Base-by-base conservation (phyloP, 2,329 filamentous ascomycete species). In the Stenocarpella maydis region DNA sequence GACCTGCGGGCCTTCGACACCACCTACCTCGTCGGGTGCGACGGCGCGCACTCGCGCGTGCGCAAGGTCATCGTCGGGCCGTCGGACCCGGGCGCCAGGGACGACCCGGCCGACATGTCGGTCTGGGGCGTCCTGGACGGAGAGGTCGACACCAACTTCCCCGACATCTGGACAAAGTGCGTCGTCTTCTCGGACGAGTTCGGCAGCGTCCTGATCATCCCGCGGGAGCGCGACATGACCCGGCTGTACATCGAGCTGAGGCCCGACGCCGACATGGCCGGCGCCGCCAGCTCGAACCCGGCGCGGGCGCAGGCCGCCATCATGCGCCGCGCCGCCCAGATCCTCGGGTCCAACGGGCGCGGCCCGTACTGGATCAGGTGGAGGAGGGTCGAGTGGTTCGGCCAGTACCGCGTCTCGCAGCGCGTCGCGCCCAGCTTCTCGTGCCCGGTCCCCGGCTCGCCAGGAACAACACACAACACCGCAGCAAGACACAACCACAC, bases 161-260 rank as follows among this genome's bases (percentile, higher is more conserved):
- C 91, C 1, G 91, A 93, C 74, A 86, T 93, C 60, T 93, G 90
- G 90, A 91, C 88, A 77, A 93, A 93, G 80, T 90, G 90, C 0
- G 85, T 91, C 0, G 84, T 92, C 9, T 90, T 90, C 72, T 90
- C 88, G 2, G 87, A 92, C 71, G 84, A 87, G 69, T 84, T 88
- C 53, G 91, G 91, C 3, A 91, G 90, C 0, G 88, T 93, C 54
- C 83, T 93, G n/a, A 91, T 92, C 77, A 90, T 93, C 65, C 91
- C 91, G 5, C 87, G 91, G 47, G 91, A 93, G 77, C 84, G 90
- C 50, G 91, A 91, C 75, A 88, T 93, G 86, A 93, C 91, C 0
- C 86, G 91, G 54, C 82, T 88, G 74, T 88, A 88, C 74, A 86
- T 88, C 69, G 86, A 88, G 77, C 82, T 88, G 67, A 87, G 87